Evolutionary conservation across 2,329 filamentous ascomycete genomes (phyloP), one percentile per base, ranked within the genome.

Genomic region (Epicoccum nigrum): DNA sequence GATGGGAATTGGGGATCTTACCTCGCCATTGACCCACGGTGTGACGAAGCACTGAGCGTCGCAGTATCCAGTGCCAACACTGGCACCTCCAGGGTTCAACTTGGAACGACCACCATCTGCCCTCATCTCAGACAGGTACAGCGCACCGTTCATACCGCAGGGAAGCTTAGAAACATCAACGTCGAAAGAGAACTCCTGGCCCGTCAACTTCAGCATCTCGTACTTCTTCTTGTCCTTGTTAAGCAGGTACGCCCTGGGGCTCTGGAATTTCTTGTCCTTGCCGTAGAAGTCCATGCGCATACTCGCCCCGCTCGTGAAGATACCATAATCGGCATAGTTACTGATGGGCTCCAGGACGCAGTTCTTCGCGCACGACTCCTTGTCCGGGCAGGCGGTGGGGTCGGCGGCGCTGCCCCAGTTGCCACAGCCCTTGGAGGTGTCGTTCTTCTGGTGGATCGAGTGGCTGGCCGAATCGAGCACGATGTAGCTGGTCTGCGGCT

Each of bases 141-240:
- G 47, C 41, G 73, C 73, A 32, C 73, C 71, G 44, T 75, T 75
- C 70, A 74, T 74, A 21, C 73, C 73, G 55, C 73, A 75, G 4
- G 72, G 72, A n/a, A 74, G 60, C 57, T 71, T 73, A 4, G 72
- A 74, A 2, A 70, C 83, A 67, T 90, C 87, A 20, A 89, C 86
- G 47, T 89, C 86, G 55, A 90, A 88, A 46, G 85, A 86, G 74
- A 90, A 86, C 72, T 90, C 87, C 65, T 86, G 81, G 73, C 84
- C 84, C 45, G 85, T 77, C 51, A 89, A 77, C 52, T 83, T 79
- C 74, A 89, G 86, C 67, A 82, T 80, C 74, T 88, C 75, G 72
- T 90, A 90, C 52, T 81, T 82, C 60, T 76, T 77, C 35, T 85
- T 81, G 43, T 78, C 75, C 60, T 71, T 60, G 12, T 81, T 80